Base-by-base conservation (phyloP, 73 alveolate genomes). In the Paramecium pentaurelia region DNA sequence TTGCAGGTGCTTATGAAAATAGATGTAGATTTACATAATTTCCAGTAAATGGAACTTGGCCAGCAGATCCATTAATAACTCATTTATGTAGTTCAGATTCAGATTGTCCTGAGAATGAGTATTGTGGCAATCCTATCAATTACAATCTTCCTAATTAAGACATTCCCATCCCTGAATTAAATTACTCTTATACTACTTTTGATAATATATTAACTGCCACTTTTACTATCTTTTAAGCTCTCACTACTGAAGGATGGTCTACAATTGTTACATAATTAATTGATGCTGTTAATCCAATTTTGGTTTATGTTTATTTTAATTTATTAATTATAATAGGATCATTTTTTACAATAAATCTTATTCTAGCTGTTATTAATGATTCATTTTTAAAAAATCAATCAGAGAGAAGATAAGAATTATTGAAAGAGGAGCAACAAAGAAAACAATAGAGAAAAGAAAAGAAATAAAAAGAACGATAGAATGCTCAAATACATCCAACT, bases 211-310 rank as follows among this genome's bases (percentile, higher is more conserved):
- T 90, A 25, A 58, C 40, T 18, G 97, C 95, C 14, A 93, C 94
- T 90, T 87, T 95, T 30, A 88, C 97, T 8, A 88, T 95, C 34
- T 95, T 93, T 64, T 59, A 95, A 80, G 88, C 87, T 9, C 92
- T 95, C 2, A 92, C 97, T 2, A 83, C 94, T 0, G 97, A 95
- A 77, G 97, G 97, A 36, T 93, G 87, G 92, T 83, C 92, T 12
- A 42, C 73, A 16, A 32, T 83, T 10, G 58, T 45, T 7, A 32
- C 47, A 2, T 28, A 28, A 32, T 83, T 83, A 45, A 47, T 16
- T 47, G 77, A 83, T 18, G 92, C 83, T 14, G 73, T 49, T 42
- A 83, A 27, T 27, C 92, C 92, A 14, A 77, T 77, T 14, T 42
- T 49, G 25, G 92, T 83, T 28, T 83, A 92, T 89, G 18, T 90